A percentile compares a stretch with the other conserved stretches of the same genome.
Conservation (phyloP, 345 rosid genomes). For the Tarenaya hassleriana region DNA sequence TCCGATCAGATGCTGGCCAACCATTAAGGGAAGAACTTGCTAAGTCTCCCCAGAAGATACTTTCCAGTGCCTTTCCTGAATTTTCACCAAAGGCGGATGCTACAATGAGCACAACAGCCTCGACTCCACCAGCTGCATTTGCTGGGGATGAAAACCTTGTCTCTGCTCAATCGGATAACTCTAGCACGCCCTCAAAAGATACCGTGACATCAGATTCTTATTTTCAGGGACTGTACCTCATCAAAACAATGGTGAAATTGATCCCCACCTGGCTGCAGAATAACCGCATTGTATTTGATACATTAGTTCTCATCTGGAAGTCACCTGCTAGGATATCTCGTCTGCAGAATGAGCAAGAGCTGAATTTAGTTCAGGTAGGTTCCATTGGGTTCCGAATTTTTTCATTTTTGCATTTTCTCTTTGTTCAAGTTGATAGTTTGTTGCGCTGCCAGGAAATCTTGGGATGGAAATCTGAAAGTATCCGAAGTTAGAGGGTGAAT, state of each 20-base stretch:
- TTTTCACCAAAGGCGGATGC: slow-evolving; percentile 62
- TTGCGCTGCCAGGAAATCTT: slow-evolving; percentile 5
- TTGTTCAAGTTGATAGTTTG: slow-evolving; percentile 13
- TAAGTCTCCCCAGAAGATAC: slow-evolving; percentile 84
- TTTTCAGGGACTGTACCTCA: slow-evolving; percentile 88
- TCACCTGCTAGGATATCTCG: slow-evolving; percentile 89
- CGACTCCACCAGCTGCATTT: slow-evolving; percentile 53
- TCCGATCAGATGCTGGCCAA: slow-evolving; percentile 93
- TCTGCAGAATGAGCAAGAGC: slow-evolving; percentile 85
- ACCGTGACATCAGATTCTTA: slow-evolving; percentile 62
- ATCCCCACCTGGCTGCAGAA: slow-evolving; percentile 90
- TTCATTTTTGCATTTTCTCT: slow-evolving; percentile 4
- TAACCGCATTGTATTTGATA: slow-evolving; percentile 78
- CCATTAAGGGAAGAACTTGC: slow-evolving; percentile 94
- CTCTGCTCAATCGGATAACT: slow-evolving; percentile 49
- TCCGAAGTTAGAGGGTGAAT: slow-evolving; percentile 1
- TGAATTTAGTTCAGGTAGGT: slow-evolving; percentile 85
- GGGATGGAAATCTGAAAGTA: slow-evolving; percentile 10
- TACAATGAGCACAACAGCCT: slow-evolving; percentile 40
- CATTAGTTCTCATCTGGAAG: slow-evolving; percentile 83
- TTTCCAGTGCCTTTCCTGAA: slow-evolving; percentile 80
- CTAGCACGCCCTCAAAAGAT: slow-evolving; percentile 42
- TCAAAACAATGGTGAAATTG: slow-evolving; percentile 83
- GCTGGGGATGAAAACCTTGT: slow-evolving; percentile 56
- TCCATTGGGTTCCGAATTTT: slow-evolving; percentile 11